Conservation (phyloP, 768 basidiomycete species). For the Hericium coralloides region DNA sequence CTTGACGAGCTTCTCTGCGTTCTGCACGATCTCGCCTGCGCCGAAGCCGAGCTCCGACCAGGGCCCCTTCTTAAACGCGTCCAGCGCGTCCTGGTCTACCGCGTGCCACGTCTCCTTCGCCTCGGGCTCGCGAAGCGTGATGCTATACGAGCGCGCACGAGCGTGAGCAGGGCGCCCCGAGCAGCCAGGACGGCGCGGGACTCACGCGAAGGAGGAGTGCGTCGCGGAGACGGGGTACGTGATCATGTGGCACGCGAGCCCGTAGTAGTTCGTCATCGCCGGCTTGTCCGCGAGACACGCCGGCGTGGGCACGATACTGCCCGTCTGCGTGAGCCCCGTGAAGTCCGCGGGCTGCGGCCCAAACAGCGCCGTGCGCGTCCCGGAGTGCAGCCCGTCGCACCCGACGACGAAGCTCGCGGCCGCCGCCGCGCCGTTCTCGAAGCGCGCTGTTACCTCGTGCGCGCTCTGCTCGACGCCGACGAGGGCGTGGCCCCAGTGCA, state of each 20-base stretch:
- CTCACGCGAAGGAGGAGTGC: constrained; percentile 28
- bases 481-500: constrained; percentile 27
- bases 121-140: constrained; percentile 30
- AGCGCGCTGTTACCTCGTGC: constrained; percentile 23
- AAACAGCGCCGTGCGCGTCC: constrained; percentile 28
- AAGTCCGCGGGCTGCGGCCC: constrained; percentile 28
- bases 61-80: constrained; percentile 16
- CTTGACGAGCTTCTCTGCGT: constrained; percentile 20
- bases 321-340: constrained; percentile 31
- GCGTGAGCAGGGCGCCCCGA: no score
- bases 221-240: constrained; percentile 25
- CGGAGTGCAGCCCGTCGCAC: constrained; percentile 37
- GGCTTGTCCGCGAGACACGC: constrained; percentile 9
- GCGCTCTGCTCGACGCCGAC: constrained; percentile 22
- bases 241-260: constrained; percentile 29
- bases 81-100: constrained; percentile 21
- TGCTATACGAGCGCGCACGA: constrained; percentile 15
- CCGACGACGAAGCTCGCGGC: constrained; percentile 32
- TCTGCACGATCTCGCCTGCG: constrained; percentile 19
- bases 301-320: constrained; percentile 24
- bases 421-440: constrained; percentile 27
- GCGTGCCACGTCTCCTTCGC: constrained; percentile 34
- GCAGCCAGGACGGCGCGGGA: no score
- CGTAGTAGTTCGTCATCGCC: constrained; percentile 27
- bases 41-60: constrained; percentile 19